These are phyloP conservation scores for Aspergillus puulaauensis DNA, from an alignment of 2,329 filamentous ascomycete species.

Conservation along the genomic window DNA sequence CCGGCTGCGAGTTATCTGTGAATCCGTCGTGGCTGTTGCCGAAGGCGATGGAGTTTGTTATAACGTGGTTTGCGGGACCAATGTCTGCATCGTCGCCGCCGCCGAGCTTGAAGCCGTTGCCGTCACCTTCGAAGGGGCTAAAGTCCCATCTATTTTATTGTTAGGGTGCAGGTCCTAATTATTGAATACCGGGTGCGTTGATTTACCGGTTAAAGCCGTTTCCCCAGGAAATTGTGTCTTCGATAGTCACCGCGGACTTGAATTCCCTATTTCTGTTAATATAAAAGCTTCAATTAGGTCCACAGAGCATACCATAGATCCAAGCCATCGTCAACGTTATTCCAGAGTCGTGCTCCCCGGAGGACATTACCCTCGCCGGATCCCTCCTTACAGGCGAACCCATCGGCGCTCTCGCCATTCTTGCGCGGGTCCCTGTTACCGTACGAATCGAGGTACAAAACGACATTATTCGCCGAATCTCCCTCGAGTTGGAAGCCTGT, in stretches of 20 bases:
- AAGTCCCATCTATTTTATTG: conserved; percentile 15
- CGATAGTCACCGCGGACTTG: conserved; percentile 19
- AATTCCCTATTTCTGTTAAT: conserved; percentile 14
- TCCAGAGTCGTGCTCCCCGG: conserved; percentile 16
- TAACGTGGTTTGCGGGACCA: conserved; percentile 15
- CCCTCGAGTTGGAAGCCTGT: conserved; percentile 18
- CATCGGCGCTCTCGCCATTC: conserved; percentile 20
- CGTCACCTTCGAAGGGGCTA: conserved; percentile 19
- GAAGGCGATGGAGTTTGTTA: conserved; percentile 18
- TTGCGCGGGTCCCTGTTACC: conserved; percentile 18
- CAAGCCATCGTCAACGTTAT: conserved; percentile 20
- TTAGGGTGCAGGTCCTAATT: background rate
- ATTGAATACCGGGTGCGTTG: background rate
- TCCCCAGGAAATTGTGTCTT: conserved; percentile 18
- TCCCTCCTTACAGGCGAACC: conserved; percentile 20
- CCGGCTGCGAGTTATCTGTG: conserved; percentile 20
- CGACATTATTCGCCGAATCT: conserved; percentile 14
- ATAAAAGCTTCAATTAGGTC: background rate
- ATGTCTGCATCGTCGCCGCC: conserved; percentile 17
- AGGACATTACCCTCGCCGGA: conserved; percentile 17
- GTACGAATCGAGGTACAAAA: conserved; percentile 20
- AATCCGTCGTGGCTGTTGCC: conserved; percentile 18
- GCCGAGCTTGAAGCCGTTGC: conserved; percentile 21
- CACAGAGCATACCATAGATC: conserved; percentile 15
- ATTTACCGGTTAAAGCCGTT: conserved; percentile 18